Evolutionary conservation across 2,329 filamentous ascomycete genomes (phyloP).

Genomic region (Trichoderma simmonsii): DNA sequence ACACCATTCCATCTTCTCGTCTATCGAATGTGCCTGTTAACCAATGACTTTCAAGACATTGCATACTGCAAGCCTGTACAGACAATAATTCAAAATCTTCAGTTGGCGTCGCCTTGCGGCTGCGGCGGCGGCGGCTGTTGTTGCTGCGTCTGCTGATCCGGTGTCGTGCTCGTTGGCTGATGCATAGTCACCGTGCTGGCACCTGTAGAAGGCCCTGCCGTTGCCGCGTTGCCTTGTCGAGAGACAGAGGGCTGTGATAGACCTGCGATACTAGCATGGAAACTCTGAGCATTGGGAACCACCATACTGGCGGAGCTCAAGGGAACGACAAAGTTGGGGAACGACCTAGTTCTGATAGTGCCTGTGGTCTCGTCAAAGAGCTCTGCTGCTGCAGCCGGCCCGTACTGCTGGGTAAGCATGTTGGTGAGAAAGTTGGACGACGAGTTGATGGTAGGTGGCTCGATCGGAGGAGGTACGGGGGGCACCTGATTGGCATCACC

Average conservation of each 20-base stretch:
- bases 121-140: constrained; percentile 20
- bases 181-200: constrained; percentile 39
- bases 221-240: constrained; percentile 25
- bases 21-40: not conserved
- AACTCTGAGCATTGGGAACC: constrained; percentile 1
- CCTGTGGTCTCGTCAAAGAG: not conserved
- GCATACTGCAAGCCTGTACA: not conserved
- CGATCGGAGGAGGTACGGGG: constrained; percentile 28
- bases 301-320: constrained; percentile 20
- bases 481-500: constrained; percentile 25
- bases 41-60: not conserved
- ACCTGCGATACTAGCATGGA: constrained; percentile 32
- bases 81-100: not conserved
- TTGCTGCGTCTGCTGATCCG: constrained; percentile 20
- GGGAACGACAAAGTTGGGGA: constrained; percentile 24
- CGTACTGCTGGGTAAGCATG: constrained; percentile 18
- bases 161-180: constrained; percentile 23
- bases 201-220: constrained; percentile 27
- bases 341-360: not conserved
- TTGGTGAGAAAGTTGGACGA: not conserved
- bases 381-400: constrained; percentile 26
- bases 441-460: not conserved
- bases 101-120: constrained; percentile 15
- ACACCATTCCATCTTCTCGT: not conserved
- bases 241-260: constrained; percentile 25